Percentiles rank a stretch among this genome's conserved stretches.
Conservation (phyloP, 495 filamentous ascomycete genomes). For the Geoglossum glabrum region DNA sequence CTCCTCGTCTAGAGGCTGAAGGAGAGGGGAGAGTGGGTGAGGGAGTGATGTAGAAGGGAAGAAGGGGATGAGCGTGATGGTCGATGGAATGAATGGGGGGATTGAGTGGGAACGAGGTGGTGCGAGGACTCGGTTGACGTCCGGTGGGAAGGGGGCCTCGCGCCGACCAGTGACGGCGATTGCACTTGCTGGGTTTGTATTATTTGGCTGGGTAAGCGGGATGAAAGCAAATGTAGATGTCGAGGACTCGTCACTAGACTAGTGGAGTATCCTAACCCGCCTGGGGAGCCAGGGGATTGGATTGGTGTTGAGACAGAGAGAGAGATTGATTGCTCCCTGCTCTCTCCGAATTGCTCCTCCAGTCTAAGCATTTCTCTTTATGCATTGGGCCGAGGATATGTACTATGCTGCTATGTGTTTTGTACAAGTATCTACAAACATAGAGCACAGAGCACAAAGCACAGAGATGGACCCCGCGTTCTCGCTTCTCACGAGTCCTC, state of each 20-base stretch:
- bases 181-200: background rate
- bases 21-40: conserved; percentile 9
- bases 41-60: conserved; percentile 17
- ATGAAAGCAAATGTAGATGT: background rate
- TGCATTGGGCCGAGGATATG: no score
- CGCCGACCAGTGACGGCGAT: background rate
- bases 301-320: no score
- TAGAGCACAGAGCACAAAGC: no score
- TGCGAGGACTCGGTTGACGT: background rate
- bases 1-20: conserved; percentile 2
- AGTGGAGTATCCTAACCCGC: no score
- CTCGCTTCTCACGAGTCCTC: background rate
- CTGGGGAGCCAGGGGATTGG: no score
- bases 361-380: no score
- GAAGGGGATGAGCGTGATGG: conserved; percentile 8
- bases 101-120: background rate
- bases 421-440: no score
- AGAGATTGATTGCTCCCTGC: no score
- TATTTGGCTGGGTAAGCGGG: background rate
- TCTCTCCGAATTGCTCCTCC: no score
- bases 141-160: background rate
- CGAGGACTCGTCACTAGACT: background rate
- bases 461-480: no score
- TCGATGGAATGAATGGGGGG: background rate
- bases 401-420: no score